phyloP scores from a whole-genome alignment of 345 rosid genomes.

The Eutrema yunnanense region DNA sequence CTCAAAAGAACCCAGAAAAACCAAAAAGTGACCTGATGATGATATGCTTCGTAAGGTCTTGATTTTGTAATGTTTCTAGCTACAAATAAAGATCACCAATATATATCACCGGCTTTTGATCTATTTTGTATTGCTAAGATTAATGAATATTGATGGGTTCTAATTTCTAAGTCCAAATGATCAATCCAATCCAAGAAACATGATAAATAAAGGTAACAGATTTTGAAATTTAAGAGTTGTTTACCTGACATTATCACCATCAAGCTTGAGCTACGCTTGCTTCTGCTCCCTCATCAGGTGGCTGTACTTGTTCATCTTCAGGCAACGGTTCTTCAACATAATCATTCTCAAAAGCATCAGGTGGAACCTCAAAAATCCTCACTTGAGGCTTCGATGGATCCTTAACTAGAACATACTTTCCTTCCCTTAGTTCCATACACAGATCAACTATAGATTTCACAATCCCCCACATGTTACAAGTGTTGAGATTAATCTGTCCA shows the following conservation, averaged over 20 bases:
- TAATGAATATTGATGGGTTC: too few species aligned
- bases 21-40: background rate
- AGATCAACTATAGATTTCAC: constrained; percentile 90
- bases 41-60: background rate
- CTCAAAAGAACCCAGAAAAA: background rate
- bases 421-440: constrained; percentile 60
- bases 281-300: constrained; percentile 61
- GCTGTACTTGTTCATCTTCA: constrained; percentile 43
- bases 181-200: background rate
- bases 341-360: constrained; percentile 96
- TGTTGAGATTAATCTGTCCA: constrained; percentile 82
- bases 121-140: too few species aligned
- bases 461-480: constrained; percentile 94
- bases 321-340: constrained; percentile 89
- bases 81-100: too few species aligned
- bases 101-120: too few species aligned
- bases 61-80: too few species aligned
- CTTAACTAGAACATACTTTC: constrained; percentile 72
- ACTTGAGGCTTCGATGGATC: constrained; percentile 95
- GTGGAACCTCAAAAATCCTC: constrained; percentile 90
- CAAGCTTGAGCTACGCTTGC: too few species aligned
- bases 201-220: background rate
- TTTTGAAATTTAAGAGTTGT: background rate
- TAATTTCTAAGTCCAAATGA: too few species aligned
- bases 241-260: constrained; percentile 31